Conservation (phyloP, 208 protist species). For the Phytomonas sp. region DNA sequence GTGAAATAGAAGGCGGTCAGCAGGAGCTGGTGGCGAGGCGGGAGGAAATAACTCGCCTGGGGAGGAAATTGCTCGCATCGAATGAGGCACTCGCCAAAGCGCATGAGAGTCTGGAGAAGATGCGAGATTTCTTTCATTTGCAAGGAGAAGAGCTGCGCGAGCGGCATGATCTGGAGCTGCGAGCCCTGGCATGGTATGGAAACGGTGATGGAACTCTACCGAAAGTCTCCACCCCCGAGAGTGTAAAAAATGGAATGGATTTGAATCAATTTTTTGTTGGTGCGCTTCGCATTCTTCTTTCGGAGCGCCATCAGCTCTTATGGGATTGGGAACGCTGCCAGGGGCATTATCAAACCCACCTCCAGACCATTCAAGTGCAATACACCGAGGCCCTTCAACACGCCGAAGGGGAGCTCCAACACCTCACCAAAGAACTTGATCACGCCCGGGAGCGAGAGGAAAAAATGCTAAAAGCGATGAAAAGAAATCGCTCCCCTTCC, state of each 20-base stretch:
- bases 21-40: neutral
- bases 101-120: neutral
- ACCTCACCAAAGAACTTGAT: slow-evolving; percentile 13
- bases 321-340: neutral
- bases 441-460: neutral
- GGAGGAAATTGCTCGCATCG: neutral
- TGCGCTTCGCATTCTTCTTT: neutral
- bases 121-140: neutral
- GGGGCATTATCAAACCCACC: slow-evolving; percentile 15
- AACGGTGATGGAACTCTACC: no score
- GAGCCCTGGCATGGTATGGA: no score
- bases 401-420: slow-evolving; percentile 22
- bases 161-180: neutral
- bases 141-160: neutral
- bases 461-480: neutral
- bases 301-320: neutral
- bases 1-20: neutral
- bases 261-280: neutral
- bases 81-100: neutral
- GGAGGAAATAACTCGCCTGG: neutral
- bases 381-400: slow-evolving; percentile 30
- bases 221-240: no score
- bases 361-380: slow-evolving; percentile 12
- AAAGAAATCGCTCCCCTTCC: neutral
- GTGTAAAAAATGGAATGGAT: no score